Conservation (phyloP, 345 rosid species). For the Rhizophora mangle region DNA sequence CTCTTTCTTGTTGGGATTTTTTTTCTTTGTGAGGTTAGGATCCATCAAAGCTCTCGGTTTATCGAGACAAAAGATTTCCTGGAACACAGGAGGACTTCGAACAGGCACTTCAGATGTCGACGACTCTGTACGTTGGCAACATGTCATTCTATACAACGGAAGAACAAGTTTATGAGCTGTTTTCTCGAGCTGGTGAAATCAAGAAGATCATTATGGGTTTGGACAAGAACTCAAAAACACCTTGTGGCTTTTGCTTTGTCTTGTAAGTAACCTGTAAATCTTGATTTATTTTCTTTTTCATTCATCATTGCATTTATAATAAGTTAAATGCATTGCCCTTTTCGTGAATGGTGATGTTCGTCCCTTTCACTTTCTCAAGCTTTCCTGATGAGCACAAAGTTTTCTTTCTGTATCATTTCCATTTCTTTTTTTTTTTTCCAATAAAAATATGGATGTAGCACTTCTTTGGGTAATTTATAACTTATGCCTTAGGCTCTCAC, state of each 20-base stretch:
- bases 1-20: neutral
- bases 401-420: too few species aligned
- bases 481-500: neutral
- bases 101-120: constrained; percentile 58
- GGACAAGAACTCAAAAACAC: constrained; percentile 92
- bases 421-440: too few species aligned
- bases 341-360: too few species aligned
- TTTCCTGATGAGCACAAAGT: too few species aligned
- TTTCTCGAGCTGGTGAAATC: constrained; percentile 87
- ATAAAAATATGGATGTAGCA: too few species aligned
- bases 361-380: too few species aligned
- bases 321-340: too few species aligned
- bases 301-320: neutral
- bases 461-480: too few species aligned
- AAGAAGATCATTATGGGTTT: constrained; percentile 98
- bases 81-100: constrained; percentile 93
- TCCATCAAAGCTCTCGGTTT: constrained; percentile 73
- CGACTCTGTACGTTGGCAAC: constrained; percentile 82
- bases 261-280: constrained; percentile 40
- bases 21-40: constrained; percentile 40
- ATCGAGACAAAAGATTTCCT: constrained; percentile 72
- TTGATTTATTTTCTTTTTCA: neutral
- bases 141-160: constrained; percentile 96
- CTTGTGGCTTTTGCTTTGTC: constrained; percentile 96
- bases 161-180: constrained; percentile 96